Evolutionary conservation across 306 rosid species (phyloP), one percentile per base, ranked within the genome.

Genomic region (Clitoria ternatea): DNA sequence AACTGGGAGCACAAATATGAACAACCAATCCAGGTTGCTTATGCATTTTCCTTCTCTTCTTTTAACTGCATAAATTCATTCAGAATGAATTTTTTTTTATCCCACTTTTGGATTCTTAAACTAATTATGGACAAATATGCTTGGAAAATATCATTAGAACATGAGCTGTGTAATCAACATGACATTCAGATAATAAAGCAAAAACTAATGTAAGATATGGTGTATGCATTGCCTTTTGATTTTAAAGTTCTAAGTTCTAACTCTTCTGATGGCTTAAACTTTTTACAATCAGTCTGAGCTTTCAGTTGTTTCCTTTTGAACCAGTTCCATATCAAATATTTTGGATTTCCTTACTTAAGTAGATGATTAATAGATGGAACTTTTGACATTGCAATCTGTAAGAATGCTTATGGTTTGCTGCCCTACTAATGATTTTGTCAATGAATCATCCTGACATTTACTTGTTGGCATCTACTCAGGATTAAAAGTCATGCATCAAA

Each of bases 1-100:
- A 47, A 93, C 98, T 19, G 98, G 98, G 76, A 93, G 98, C 75
- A 93, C 98, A 62, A 92, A 92, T 80, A 92, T 92, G 98, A 92
- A 92, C 72, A 92, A 88, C 78, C 98, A 92, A 79, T 92, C 98
- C 18, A 93, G 98, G 98, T 90, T 75, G 48, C 56, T 48, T 50
- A 73, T 63, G 45, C 66, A 42, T 50, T 77, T 75, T 57, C 59
- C 66, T 63, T 80, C 42, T 55, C 73, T 54, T 69, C 26, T 52
- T 59, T 61, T 35, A 35, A 52, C n/a, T 42, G 61, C 72, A 61
- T 30, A 33, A 15, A 55, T 35, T 76, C 33, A 39, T 20, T 40
- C 12, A 50, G 22, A 40, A 2, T 32, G 57, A 19, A 7, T 12
- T 48, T n/a, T 32, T 3, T 54, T 70, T 45, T 45, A 18, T 54